Evolutionary conservation across 129 eudicot species (phyloP), one percentile per base, ranked within the genome.

Genomic region (Flaveria robusta): DNA sequence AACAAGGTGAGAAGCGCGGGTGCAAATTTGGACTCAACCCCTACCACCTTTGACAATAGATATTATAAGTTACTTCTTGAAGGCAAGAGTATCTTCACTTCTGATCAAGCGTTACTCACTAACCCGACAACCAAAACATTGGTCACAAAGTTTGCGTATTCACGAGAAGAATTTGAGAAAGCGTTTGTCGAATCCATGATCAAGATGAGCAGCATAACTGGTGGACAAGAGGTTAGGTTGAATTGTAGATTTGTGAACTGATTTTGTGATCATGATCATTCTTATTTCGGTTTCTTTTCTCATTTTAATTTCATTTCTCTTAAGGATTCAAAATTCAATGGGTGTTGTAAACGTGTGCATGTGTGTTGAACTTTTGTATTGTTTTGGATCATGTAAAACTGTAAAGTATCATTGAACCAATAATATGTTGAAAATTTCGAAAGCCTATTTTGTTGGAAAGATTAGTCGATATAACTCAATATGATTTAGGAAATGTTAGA

Each of bases 101-200:
- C 90, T 5, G 90, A 86, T 77, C 90, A 86, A 83, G 70, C 87
- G 13, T 77, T 86, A 45, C 71, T 86, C 54, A 67, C 83, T 9
- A 47, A 79, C 20, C 82, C 85, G 15, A 76, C 78, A 43, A 68
- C 82, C 68, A 83, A 80, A 62, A 42, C 55, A 1, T 26, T 86
- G 72, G 90, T 86, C 43, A 9, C 66, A 0, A 63, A 83, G 79
- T 86, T 66, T 72, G 87, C 85, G 4, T 31, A 74, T 63, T 86
- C 90, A 1, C 72, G 75, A 27, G 56, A 80, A 39, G 90, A 81
- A 20, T 86, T 86, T 43, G 78, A 83, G 71, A 79, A 83, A 8
- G 87, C 90, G 9, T 86, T 86, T 83, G 85, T 76, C 47, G 83
- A 76, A 42, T 86, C 90, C 22, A 86, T 86, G 90, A 86, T 86